phyloP scores from a whole-genome alignment of 495 filamentous ascomycete genomes.

The Penicillium riverlandense region DNA sequence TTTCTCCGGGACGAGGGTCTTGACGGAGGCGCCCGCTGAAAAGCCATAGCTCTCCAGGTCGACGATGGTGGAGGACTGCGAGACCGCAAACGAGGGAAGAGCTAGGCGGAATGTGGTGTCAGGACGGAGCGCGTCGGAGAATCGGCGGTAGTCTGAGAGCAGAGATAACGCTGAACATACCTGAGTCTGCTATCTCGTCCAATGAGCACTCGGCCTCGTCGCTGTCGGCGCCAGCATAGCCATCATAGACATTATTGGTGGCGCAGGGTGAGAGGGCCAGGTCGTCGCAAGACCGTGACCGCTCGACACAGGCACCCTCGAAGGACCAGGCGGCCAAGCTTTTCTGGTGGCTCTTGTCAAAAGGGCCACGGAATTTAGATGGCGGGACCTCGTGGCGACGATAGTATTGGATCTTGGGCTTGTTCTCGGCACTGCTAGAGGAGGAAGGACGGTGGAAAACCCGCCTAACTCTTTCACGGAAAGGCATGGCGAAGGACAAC shows the following conservation, averaged over 20 bases:
- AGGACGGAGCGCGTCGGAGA: not conserved
- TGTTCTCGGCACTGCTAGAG: constrained; percentile 23
- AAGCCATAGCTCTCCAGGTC: constrained; percentile 26
- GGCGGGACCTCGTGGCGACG: constrained; percentile 41
- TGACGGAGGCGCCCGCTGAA: constrained; percentile 22
- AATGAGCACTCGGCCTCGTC: constrained; percentile 8
- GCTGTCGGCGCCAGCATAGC: constrained; percentile 1
- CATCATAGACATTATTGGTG: constrained; percentile 17
- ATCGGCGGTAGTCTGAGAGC: not conserved
- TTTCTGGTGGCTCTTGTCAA: constrained; percentile 44
- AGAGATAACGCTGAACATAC: not conserved
- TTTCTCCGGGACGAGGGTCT: constrained; percentile 28
- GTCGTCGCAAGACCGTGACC: constrained; percentile 27
- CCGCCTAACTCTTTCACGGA: constrained; percentile 37
- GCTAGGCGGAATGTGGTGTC: constrained; percentile 22
- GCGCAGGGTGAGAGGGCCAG: constrained; percentile 31
- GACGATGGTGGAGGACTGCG: constrained; percentile 33
- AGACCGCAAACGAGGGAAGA: constrained; percentile 30
- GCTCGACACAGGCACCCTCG: constrained; percentile 28
- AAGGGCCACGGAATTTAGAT: constrained; percentile 46
- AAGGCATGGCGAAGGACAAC: constrained; percentile 25
- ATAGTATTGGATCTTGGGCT: constrained; percentile 45
- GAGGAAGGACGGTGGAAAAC: constrained; percentile 30
- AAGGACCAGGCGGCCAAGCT: constrained; percentile 45
- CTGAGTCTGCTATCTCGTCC: constrained; percentile 3